Evolutionary conservation across 225 moss, liverwort and hornwort species (phyloP).

Genomic region (Pseudisothecium myosuroides): DNA sequence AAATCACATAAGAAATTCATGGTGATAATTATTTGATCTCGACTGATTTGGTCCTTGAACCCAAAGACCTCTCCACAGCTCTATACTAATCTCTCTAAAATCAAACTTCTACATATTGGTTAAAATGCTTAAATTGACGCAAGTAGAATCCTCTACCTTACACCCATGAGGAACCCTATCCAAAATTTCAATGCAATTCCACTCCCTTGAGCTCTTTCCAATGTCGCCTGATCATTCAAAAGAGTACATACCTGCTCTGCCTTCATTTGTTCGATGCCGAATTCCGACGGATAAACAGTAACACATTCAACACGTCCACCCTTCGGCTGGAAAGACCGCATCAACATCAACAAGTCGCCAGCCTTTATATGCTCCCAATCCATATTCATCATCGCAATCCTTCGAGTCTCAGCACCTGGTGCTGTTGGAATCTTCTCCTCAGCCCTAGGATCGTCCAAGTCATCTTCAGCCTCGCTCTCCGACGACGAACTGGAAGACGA

Average conservation of each 20-base stretch:
- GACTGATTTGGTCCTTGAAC: background rate
- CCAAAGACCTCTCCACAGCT: background rate
- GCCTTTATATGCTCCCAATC: conserved; percentile 92
- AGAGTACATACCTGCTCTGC: conserved; percentile 41
- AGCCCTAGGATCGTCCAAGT: conserved; percentile 18
- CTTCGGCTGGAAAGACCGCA: conserved; percentile 84
- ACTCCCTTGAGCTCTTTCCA: background rate
- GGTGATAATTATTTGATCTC: background rate
- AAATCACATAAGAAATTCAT: background rate
- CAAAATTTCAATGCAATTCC: background rate
- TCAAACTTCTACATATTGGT: background rate
- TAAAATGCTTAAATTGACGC: background rate
- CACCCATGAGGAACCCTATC: background rate
- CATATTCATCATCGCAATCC: conserved; percentile 91
- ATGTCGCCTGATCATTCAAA: background rate
- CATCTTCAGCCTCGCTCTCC: conserved; percentile 59
- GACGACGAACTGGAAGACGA: conserved; percentile 75
- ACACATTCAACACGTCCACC: conserved; percentile 51
- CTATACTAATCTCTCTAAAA: background rate
- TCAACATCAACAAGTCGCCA: conserved; percentile 66
- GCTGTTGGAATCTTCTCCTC: conserved; percentile 62
- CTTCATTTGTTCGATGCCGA: conserved; percentile 75
- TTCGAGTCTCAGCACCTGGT: conserved; percentile 53
- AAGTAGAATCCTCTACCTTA: background rate
- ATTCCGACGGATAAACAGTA: conserved; percentile 75